Evolutionary conservation across 2,329 filamentous ascomycete species (phyloP).

Genomic region (Fusarium virguliforme): DNA sequence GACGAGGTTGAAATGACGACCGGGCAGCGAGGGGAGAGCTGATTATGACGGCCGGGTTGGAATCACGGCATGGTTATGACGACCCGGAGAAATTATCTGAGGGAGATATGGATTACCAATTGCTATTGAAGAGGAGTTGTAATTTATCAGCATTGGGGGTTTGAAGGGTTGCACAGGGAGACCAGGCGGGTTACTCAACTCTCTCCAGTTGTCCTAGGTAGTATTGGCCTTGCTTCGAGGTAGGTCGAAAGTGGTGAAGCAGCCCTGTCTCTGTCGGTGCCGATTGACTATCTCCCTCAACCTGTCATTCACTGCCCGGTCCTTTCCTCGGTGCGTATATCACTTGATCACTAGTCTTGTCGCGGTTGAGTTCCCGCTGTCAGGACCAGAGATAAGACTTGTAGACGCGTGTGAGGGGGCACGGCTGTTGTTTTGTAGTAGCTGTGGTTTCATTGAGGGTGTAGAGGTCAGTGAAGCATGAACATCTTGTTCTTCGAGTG

Average conservation of each 20-base stretch:
- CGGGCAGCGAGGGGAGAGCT: slow-evolving; percentile 1
- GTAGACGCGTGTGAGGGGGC: neutral
- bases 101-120: slow-evolving; percentile 12
- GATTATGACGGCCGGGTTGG: slow-evolving; percentile 23
- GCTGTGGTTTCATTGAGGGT: neutral
- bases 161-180: neutral
- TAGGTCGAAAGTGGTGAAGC: neutral
- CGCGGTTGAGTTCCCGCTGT: neutral
- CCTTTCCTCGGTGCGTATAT: neutral
- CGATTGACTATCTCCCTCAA: neutral
- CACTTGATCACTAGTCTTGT: neutral
- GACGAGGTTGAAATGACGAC: slow-evolving; percentile 4
- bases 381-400: neutral
- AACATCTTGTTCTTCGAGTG: neutral
- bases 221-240: neutral
- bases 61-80: slow-evolving; percentile 25
- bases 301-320: neutral
- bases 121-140: neutral
- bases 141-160: slow-evolving; percentile 20
- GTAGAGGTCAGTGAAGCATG: neutral
- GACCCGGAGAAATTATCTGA: slow-evolving; percentile 3
- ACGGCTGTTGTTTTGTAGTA: no score
- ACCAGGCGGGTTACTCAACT: neutral
- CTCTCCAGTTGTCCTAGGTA: neutral
- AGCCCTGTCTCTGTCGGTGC: neutral